These are phyloP conservation scores for Sporothrix globosa DNA, from an alignment of 2,329 filamentous ascomycete genomes.

Conservation along the genomic window DNA sequence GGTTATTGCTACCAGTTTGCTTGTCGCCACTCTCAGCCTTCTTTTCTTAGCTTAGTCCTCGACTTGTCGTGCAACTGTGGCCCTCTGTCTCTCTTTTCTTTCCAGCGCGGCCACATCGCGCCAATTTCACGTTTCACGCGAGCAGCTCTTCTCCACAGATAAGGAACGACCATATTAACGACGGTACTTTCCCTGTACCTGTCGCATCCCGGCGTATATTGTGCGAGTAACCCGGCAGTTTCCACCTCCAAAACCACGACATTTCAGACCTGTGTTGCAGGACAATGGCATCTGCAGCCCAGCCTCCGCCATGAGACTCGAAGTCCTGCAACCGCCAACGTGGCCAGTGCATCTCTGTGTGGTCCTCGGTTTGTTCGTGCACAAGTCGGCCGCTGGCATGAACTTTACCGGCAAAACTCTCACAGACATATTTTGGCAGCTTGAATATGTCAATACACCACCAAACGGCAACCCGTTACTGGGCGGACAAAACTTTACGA, in stretches of 20 bases:
- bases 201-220: neutral
- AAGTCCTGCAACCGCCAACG: neutral
- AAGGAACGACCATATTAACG: slow-evolving; percentile 4
- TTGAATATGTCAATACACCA: slow-evolving; percentile 27
- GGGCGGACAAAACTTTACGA: slow-evolving; percentile 40
- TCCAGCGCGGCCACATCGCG: slow-evolving; percentile 2
- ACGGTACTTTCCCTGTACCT: neutral
- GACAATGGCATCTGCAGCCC: slow-evolving; percentile 21
- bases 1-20: neutral
- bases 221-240: neutral
- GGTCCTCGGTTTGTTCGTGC: neutral
- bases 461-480: slow-evolving; percentile 15
- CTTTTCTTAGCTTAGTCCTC: neutral
- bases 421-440: slow-evolving; percentile 34
- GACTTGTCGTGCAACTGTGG: neutral
- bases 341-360: neutral
- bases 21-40: neutral
- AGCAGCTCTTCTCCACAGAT: slow-evolving; percentile 8
- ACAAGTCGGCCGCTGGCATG: neutral
- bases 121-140: neutral
- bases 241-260: neutral
- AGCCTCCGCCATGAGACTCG: slow-evolving; percentile 21
- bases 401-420: slow-evolving; percentile 28
- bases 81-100: neutral
- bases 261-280: slow-evolving; percentile 9